Evolutionary conservation across 1,284 basidiomycete species (phyloP), one percentile per base, ranked within the genome.

Genomic region (Somion occarium): DNA sequence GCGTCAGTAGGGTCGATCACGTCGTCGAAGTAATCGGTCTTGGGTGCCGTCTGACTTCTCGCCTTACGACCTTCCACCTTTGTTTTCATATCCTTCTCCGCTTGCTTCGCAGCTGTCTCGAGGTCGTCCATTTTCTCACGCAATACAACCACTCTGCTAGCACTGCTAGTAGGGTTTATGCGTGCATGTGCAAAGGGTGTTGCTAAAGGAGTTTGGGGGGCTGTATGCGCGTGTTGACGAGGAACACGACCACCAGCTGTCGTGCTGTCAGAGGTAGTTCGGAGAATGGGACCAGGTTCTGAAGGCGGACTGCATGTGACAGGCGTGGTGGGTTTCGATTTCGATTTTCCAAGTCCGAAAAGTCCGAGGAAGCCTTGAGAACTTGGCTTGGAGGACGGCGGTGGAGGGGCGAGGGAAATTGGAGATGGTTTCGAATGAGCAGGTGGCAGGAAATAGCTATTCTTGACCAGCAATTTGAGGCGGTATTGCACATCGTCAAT

Each of bases 401-500:
- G 54, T 49, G 69, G 60, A 15, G 73, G 64, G 12, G 78, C 74
- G 53, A 88, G 78, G 48, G 82, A 79, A 38, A 80, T 73, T 1
- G 80, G 78, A 7, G 77, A 79, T 2, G 88, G 88, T 61, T 91
- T 91, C 38, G 82, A 75, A 61, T 91, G 88, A 0, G 89, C 88
- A 11, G 88, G 89, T 3, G 88, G 88, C 38, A 91, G 79, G 62
- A 88, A 91, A 63, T 91, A 91, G 61, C 75, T 89, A 69, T 91
- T 91, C 64, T 85, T 87, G 50, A 91, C 82, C 41, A 91, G 78
- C 46, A 91, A 74, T 41, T 82, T 82, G 18, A 91, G 78, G 23
- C 88, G 84, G 68, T 89, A 87, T 22, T 87, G 83, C 30, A 91
- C 88, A 61, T 91, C 88, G 65, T 91, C 89, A 18, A 78, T 74